Conservation (phyloP, 192 early-diverging fungal species). For the Coemansia sp. region DNA sequence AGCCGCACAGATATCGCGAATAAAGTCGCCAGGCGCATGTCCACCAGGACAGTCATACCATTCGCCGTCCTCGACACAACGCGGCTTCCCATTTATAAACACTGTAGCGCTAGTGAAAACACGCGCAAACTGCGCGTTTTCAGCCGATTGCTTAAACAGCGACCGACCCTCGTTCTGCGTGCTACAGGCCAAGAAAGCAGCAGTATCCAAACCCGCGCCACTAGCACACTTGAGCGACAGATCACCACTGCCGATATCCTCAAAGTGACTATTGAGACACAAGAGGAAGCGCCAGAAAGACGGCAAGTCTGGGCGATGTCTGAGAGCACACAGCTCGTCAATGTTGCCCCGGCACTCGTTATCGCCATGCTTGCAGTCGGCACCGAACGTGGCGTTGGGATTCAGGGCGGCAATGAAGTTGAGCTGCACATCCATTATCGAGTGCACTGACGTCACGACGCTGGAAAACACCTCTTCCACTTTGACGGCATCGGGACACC, state of each 20-base stretch:
- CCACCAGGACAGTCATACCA: constrained; percentile 48
- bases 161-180: constrained; percentile 38
- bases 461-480: constrained; percentile 52
- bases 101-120: constrained; percentile 62
- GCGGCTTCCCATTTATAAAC: constrained; percentile 56
- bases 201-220: constrained; percentile 44
- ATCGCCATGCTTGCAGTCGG: constrained; percentile 56
- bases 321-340: constrained; percentile 46
- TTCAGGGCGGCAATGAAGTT: constrained; percentile 54
- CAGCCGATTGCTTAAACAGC: constrained; percentile 53
- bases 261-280: constrained; percentile 31
- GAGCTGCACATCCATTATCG: constrained; percentile 51
- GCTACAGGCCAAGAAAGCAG: constrained; percentile 44
- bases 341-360: constrained; percentile 56
- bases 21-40: constrained; percentile 35
- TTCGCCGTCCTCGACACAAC: constrained; percentile 66
- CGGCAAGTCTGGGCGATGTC: constrained; percentile 26
- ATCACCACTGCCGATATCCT: constrained; percentile 24
- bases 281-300: constrained; percentile 44
- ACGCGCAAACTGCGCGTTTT: constrained; percentile 52
- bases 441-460: constrained; percentile 39
- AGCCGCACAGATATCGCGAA: constrained; percentile 49
- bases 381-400: constrained; percentile 28
- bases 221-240: constrained; percentile 39
- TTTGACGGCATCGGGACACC: constrained; percentile 63